A percentile compares a stretch with the other conserved stretches of the same genome.
Conservation (phyloP, 768 basidiomycete genomes). For the Lanmaoa rubissima region DNA sequence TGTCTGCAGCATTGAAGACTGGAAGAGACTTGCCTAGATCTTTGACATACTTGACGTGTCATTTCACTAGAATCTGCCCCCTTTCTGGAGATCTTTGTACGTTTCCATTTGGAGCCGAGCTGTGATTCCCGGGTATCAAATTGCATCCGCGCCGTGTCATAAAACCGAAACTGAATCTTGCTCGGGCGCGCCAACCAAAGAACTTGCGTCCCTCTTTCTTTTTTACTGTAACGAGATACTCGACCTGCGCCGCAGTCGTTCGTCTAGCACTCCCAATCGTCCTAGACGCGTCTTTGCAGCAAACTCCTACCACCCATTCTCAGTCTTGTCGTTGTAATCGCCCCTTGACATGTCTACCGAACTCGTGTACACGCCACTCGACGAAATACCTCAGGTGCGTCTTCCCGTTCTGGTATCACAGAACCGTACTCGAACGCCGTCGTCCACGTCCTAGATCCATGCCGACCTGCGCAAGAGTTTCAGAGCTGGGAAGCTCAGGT, state of each 20-base stretch:
- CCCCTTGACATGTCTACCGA: constrained; percentile 23
- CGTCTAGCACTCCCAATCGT: too few species aligned
- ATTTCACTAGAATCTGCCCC: not conserved
- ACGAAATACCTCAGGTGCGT: constrained; percentile 51
- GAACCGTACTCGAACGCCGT: not conserved
- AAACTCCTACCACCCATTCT: not conserved
- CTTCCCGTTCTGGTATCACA: not conserved
- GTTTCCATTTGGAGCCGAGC: not conserved
- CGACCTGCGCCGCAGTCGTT: too few species aligned
- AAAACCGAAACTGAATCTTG: too few species aligned
- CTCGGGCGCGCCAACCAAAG: too few species aligned
- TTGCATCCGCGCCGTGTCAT: too few species aligned
- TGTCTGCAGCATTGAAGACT: too few species aligned
- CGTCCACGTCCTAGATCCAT: constrained; percentile 46
- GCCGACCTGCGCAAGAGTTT: constrained; percentile 56
- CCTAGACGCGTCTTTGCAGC: not conserved
- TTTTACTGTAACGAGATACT: too few species aligned
- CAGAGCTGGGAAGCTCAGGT: constrained; percentile 58
- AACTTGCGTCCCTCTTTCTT: too few species aligned
- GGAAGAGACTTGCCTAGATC: too few species aligned
- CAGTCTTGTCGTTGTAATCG: not conserved
- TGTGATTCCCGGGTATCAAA: too few species aligned
- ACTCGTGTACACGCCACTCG: constrained; percentile 47
- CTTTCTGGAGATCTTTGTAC: too few species aligned
- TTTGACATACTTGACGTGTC: not conserved